Evolutionary conservation across 2,329 filamentous ascomycete species (phyloP), one percentile per base, ranked within the genome.

Genomic region (Paraphoma sp.): DNA sequence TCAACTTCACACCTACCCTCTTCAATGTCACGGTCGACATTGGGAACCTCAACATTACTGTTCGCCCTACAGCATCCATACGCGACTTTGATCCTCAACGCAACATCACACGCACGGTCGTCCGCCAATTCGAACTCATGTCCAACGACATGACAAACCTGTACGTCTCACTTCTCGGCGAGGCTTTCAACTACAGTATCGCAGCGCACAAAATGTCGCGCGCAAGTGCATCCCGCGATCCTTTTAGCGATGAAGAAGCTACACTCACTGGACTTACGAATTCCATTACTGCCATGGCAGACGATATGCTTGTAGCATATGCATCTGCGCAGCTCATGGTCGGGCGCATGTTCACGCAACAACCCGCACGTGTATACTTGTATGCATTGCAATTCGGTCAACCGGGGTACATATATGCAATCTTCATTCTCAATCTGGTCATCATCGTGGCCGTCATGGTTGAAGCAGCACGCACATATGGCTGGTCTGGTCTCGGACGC

Each of bases 121-220:
- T 76, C 4, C 69, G 73, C 3, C 69, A 77, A 42, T 73, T 77
- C 43, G 68, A 76, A 52, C 57, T 73, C n/a, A 69, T 76, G 17
- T 70, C 75, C 5, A 77, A 76, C 46, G 74, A 76, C 53, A 62
- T 75, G 53, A 78, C 71, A 2, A 79, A 72, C 41, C 45, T 78
- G 1, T 76, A 77, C 58, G 68, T 72, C 17, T 78, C 75, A 0
- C 65, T 75, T 0, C 67, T 78, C 1, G 76, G 76, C 16, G 62
- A 74, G 43, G 69, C 76, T 1, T 63, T 79, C 42, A 72, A 76
- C 31, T 60, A 68, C 9, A 75, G 70, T 52, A 73, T 76, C 41
- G 66, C 59, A 7, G 62, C 66, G 4, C 70, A 63, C 66, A 65
- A 63, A 54, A 69, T 70, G 64, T 56, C 65, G 2, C 60, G 59